Conservation (phyloP, 768 basidiomycete species). For the Favolaschia claudopus region DNA sequence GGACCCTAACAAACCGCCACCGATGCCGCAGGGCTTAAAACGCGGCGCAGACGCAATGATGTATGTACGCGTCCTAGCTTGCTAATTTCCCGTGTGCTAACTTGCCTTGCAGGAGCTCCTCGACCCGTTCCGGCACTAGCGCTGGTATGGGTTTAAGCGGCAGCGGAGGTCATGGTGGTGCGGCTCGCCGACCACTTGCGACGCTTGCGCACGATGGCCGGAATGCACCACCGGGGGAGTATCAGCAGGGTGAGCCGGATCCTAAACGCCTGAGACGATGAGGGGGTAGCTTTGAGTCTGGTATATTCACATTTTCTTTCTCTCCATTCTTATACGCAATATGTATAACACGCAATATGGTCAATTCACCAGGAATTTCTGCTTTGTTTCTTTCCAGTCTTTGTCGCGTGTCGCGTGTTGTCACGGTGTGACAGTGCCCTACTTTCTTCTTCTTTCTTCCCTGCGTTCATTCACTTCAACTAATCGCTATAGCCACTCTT, state of each 20-base stretch:
- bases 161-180: slow-evolving; percentile 53
- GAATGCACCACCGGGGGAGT: slow-evolving; percentile 28
- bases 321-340: no score
- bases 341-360: no score
- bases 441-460: no score
- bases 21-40: slow-evolving; percentile 37
- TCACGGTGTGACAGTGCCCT: no score
- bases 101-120: slow-evolving; percentile 26
- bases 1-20: slow-evolving; percentile 12
- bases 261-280: slow-evolving; percentile 54
- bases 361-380: neutral
- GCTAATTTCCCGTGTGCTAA: neutral
- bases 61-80: slow-evolving; percentile 8
- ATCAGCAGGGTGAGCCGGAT: slow-evolving; percentile 46
- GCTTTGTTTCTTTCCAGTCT: neutral
- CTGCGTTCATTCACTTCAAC: no score
- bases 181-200: slow-evolving; percentile 19
- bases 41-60: slow-evolving; percentile 41
- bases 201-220: slow-evolving; percentile 37
- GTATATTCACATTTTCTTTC: no score
- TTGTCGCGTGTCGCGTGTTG: no score
- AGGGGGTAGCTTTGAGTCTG: slow-evolving; percentile 25
- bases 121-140: slow-evolving; percentile 28
- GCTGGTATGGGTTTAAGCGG: slow-evolving; percentile 38
- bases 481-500: no score